Evolutionary conservation across 768 basidiomycete genomes (phyloP), one percentile per base, ranked within the genome.

Genomic region (Rhizopogon roseolus): DNA sequence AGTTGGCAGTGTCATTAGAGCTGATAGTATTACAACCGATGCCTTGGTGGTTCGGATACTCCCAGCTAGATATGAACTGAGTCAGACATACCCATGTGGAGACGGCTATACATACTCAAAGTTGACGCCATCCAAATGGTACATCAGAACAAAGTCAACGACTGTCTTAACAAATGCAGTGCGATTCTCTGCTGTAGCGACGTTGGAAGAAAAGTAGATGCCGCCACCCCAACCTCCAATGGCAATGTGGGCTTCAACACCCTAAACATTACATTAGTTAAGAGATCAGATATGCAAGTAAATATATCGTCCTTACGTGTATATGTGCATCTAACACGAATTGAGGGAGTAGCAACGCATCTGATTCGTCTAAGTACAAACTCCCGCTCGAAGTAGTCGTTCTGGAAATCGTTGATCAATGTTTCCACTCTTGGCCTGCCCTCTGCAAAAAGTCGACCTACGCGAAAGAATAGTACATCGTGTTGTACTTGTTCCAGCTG

Each of bases 41-140:
- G 14, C 91, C 92, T 19, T 72, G 72, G 9, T 71, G 70, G 36
- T 76, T 80, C 38, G 93, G 93, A 64, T 91, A 96, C 67, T 94
- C 93, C 92, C 91, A 93, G 64, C 89, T 90, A 46, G 50, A 19
- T 16, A 0, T 22, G 11, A 4, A 1, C 16, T 25, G 60, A 25
- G 59, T 54, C 13, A 44, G 19, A 42, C 9, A 42, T 5, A 17
- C 13, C 39, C 3, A 22, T 3, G 0, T 5, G 0, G 22, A 3
- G 40, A 39, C 25, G 14, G 14, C 14, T 14, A 34, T 6, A 71
- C 82, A 38, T 62, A 84, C 84, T 86, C 86, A 51, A 87, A 82
- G 59, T 87, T 85, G 43, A 88, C 67, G 16, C 85, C 85, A 58
- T 81, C 76, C 10, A 89, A 70, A 1, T 74, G 59, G 59, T 85